phyloP scores from a whole-genome alignment of 2,329 filamentous ascomycete genomes.

The Aspergillus thermomutatus region DNA sequence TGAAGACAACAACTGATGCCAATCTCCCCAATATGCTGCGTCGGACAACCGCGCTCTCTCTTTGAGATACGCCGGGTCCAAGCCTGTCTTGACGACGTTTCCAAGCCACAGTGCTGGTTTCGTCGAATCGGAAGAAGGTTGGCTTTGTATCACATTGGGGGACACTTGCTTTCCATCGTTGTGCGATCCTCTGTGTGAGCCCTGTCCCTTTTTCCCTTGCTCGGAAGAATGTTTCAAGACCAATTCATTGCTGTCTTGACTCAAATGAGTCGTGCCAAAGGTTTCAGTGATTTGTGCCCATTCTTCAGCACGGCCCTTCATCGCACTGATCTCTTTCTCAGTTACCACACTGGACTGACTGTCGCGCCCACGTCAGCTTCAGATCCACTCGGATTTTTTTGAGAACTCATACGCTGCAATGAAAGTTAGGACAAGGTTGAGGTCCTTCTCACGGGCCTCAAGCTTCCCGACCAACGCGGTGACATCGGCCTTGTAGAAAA shows the following conservation, averaged over 20 bases:
- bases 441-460: not conserved
- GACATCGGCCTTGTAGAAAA: constrained; percentile 1
- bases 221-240: not conserved
- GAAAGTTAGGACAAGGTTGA: constrained; percentile 1
- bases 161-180: not conserved
- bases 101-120: not conserved
- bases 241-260: not conserved
- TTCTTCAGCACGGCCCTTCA: not conserved
- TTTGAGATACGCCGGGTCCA: not conserved
- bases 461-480: not conserved
- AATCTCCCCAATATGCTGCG: not conserved
- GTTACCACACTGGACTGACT: constrained; percentile 2
- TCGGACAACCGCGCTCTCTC: not conserved
- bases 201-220: not conserved
- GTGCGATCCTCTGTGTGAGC: not conserved
- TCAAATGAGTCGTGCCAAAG: not conserved
- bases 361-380: not conserved
- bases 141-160: not conserved
- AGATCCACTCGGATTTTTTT: not conserved
- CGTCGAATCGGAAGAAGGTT: not conserved
- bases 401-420: constrained; percentile 2
- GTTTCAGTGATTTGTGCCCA: not conserved
- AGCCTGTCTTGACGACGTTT: not conserved
- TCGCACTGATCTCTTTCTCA: not conserved
- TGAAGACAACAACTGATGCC: not conserved